Evolutionary conservation across 2,329 filamentous ascomycete species (phyloP), one percentile per base, ranked within the genome.

Genomic region (Xylariaceae sp.): DNA sequence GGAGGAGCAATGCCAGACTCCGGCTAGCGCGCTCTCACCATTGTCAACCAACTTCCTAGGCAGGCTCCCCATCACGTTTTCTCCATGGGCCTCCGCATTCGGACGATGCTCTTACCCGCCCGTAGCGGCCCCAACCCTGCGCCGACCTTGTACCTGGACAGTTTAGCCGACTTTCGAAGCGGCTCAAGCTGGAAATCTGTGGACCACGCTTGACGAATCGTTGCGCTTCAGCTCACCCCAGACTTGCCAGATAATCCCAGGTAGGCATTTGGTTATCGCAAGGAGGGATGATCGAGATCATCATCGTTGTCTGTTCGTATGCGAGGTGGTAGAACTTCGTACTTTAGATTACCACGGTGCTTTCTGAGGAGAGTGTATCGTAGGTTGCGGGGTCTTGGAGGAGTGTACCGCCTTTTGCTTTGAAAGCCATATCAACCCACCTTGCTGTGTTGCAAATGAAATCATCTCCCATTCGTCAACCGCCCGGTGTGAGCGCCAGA

Each of bases 111-210:
- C 13, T 44, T 47, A 47, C 52, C 55, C 58, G 56, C 55, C 53
- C 44, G 30, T n/a, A 23, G 51, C 41, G 50, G 49, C n/a, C 41
- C 34, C 37, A 30, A 35, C 35, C 37, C 53, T 37, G 39, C n/a
- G 48, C 34, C 37, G 37, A 35, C 35, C 37, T 56, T 37, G 39
- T 23, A 50, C 48, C 45, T 53, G 44, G 44, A 41, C 30, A 48
- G 34, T 10, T 41, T 41, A 41, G 37, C 51, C 55, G 51, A 15
- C 39, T 55, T 56, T 47, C 7, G 7, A 48, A 58, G 57, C 57
- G 61, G 58, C 58, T 63, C 58, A 64, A 55, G 51, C 54, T 61
- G 58, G 58, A 60, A 60, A 59, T 60, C 55, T 51, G 55, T 56
- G 59, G 56, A 59, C 61, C 34, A 8, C 35, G 5, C 39, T 11